Conservation (phyloP, 768 basidiomycete species). For the Tulasnella sp. region DNA sequence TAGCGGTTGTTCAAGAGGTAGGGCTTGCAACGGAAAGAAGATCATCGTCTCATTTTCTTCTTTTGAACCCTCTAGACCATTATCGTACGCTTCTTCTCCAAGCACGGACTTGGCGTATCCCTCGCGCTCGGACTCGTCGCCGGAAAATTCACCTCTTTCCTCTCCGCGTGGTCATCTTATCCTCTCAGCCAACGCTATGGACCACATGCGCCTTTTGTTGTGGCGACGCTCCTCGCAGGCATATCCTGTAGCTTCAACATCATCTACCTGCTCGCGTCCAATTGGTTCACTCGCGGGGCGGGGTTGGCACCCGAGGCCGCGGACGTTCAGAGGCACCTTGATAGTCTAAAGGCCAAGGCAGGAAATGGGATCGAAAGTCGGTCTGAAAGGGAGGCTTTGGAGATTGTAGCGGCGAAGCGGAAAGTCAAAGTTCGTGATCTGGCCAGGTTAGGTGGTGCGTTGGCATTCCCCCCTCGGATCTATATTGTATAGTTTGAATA, state of each 20-base stretch:
- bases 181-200: constrained; percentile 61
- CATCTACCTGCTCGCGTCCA: constrained; percentile 50
- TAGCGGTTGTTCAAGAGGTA: constrained; percentile 52
- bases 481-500: neutral
- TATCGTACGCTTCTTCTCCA: constrained; percentile 70
- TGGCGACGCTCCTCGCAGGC: constrained; percentile 48
- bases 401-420: constrained; percentile 54
- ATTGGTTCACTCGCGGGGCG: constrained; percentile 50
- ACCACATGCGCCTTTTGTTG: constrained; percentile 62
- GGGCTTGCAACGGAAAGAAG: neutral
- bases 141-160: constrained; percentile 67
- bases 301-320: constrained; percentile 54
- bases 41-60: too few species aligned
- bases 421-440: constrained; percentile 50
- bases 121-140: constrained; percentile 76
- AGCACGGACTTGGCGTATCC: constrained; percentile 61
- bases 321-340: constrained; percentile 34
- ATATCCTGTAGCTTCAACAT: constrained; percentile 61
- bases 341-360: constrained; percentile 27
- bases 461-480: too few species aligned
- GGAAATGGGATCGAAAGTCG: constrained; percentile 26
- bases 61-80: constrained; percentile 39
- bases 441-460: constrained; percentile 62
- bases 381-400: constrained; percentile 48
- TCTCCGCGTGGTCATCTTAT: constrained; percentile 63